Evolutionary conservation across 495 filamentous ascomycete genomes (phyloP), one percentile per base, ranked within the genome.

Genomic region (Lophiotrema nucula): DNA sequence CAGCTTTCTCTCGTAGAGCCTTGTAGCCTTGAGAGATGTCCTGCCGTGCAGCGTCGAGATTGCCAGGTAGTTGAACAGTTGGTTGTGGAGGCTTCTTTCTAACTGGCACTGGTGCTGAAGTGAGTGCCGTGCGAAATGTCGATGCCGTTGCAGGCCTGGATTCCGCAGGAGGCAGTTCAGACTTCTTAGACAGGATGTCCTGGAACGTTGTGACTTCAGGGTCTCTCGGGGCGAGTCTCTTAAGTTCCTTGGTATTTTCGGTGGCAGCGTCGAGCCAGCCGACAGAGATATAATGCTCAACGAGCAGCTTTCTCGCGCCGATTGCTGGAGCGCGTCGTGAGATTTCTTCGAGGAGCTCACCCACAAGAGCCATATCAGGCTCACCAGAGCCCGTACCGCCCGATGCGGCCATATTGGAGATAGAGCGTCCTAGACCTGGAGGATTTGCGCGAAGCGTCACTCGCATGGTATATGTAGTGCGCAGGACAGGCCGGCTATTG

Each of bases 181-280:
- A 35, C 28, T 55, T 55, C 42, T 66, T 62, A 15, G 31, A 24
- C 6, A 66, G 28, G 4, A 52, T 55, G 13, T 25, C 38, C 16
- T 47, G 4, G 35, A 60, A 62, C 13, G 13, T 27, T 18, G 48
- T 45, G 18, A 66, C 58, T 28, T 66, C 63, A 0, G 33, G 8
- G 41, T 66, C 58, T 0, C 15, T n/a, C 19, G 63, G 63, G 45
- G 42, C 44, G 6, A 46, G 42, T 42, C 23, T 48, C 37, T 51
- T 53, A 35, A 66, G 41, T 26, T 62, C 53, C 21, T 54, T 51
- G 15, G 46, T 53, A 37, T 52, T 58, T 35, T 66, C 63, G 18
- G 25, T 49, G 5, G 63, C 63, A 21, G 63, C 63, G 22, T 66
- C 63, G 10, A 66, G 54, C 63, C 63, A 66, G 31, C 63, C 63